Percentiles rank a stretch among this genome's conserved stretches.
Conservation (phyloP, 208 protist genomes). For the Pavlovales sp. region DNA sequence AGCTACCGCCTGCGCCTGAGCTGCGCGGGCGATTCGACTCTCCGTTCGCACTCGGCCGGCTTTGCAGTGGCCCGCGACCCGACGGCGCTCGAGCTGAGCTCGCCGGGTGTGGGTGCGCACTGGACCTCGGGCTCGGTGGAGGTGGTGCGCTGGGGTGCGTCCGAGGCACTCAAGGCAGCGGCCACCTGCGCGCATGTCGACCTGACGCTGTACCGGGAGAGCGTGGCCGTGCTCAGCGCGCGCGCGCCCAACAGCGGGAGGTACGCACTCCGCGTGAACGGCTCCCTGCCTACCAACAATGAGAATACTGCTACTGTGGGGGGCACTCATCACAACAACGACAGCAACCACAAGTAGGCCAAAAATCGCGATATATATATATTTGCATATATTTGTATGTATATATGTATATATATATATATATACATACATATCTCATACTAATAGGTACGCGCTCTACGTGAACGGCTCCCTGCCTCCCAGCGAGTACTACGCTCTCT, state of each 20-base stretch:
- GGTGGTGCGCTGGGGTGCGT: background rate
- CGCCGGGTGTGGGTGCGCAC: too few species aligned
- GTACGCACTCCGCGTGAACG: background rate
- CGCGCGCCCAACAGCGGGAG: background rate
- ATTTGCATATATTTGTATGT: too few species aligned
- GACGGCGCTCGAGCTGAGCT: background rate
- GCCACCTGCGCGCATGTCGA: background rate
- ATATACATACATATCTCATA: too few species aligned
- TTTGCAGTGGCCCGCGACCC: background rate
- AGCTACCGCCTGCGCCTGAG: background rate
- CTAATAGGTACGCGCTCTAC: too few species aligned
- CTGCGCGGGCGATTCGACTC: background rate
- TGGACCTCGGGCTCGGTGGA: background rate
- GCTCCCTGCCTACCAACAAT: background rate
- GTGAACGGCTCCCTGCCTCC: background rate
- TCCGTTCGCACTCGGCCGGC: background rate
- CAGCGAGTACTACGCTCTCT: background rate
- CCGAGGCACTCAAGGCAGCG: background rate
- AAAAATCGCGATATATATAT: too few species aligned
- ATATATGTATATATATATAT: too few species aligned
- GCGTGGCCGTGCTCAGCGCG: background rate
- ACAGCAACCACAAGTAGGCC: too few species aligned
- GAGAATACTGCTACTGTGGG: too few species aligned
- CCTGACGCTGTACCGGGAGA: background rate
- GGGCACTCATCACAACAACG: too few species aligned